Base-by-base conservation (phyloP, 1,284 basidiomycete species). In the Cutaneotrichosporon curvatum region DNA sequence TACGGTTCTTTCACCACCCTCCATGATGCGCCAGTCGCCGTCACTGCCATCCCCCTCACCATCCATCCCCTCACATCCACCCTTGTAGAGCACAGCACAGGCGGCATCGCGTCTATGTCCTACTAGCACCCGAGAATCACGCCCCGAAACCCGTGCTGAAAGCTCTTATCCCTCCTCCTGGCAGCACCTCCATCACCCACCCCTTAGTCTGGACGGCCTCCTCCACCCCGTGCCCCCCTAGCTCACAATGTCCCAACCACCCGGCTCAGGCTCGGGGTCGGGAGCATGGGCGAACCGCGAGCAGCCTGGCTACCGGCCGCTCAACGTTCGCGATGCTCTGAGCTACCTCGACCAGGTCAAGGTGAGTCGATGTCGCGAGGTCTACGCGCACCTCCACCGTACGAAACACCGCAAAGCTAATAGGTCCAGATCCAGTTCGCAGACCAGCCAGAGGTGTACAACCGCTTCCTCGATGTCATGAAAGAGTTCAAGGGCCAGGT, bases 391-490 rank as follows among this genome's bases (percentile, higher is more conserved):
- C 40, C 40, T 40, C 40, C 40, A 40, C 31, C 40, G 11, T 15
- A 23, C 23, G 10, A 30, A 14, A 9, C 23, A 4, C 21, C 15
- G 12, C 34, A 7, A 1, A 8, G 37, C 47, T 48, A 19, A 48
- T 41, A 20, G 19, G 20, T 23, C 9, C 56, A 73, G 72, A 77
- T 82, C 47, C 86, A 92, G 76, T 96, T 96, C 70, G 78, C 83
- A 53, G 85, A 90, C 67, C 83, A 84, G 68, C 91, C 92, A 20
- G 88, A 96, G 65, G 91, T 96, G 23, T 96, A 97, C 77, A 96
- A 97, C 71, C 83, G 85, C 58, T 97, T 97, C 69, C 74, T 97
- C 69, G 94, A 97, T 71, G 95, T 97, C 65, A 97, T 97, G 94
- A 98, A 97, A 75, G 94, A 98, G 69, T 95, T 95, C 73, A 95